Evolutionary conservation across 2,329 filamentous ascomycete genomes (phyloP), one percentile per base, ranked within the genome.

Genomic region (Colletotrichum zoysiae): DNA sequence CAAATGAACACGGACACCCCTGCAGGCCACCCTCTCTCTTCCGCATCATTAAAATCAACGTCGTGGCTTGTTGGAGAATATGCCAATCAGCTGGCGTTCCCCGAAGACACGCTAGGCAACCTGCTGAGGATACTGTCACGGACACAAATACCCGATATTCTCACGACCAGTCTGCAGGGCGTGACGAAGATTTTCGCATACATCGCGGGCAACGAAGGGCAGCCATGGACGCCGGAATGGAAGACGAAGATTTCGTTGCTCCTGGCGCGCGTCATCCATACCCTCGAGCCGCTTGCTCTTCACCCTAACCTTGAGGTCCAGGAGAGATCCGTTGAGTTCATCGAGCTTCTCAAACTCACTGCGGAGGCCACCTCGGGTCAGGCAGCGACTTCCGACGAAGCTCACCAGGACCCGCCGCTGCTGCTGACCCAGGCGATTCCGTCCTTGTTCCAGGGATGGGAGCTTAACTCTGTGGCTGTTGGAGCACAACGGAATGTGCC

Each of bases 261-360:
- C 33, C 90, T 97, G 82, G 92, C 93, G 38, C 90, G 95, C 2
- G 90, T 98, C 8, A 89, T 97, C 26, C 90, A 96, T 79, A 92
- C 93, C 59, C 84, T 97, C 30, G 95, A 98, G 77, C 89, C 91
- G 0, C 82, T 98, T 20, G 90, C 91, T 0, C 86, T 91, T 51
- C 94, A 98, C 79, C 95, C 95, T 0, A 94, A 91, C 76, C 86
- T 99, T 1, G 96, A 99, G 79, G 95, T 99, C 4, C 96, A 99
- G 82, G 96, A 98, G 81, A 90, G 96, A 68, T 92, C 95, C 3
- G 95, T 98, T 1, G 95, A 98, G 78, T 97, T 97, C 76, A 88
- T 95, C 0, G 96, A 99, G 79, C 86, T 98, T 16, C 89, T 98
- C 77, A 94, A 94, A 70, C 86, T 99, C 56, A 94, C 94, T 2